A percentile compares a stretch with the other conserved stretches of the same genome.
Evolutionary conservation across 257 asterid genomes (phyloP).

Genomic region (Capsicum baccatum): DNA sequence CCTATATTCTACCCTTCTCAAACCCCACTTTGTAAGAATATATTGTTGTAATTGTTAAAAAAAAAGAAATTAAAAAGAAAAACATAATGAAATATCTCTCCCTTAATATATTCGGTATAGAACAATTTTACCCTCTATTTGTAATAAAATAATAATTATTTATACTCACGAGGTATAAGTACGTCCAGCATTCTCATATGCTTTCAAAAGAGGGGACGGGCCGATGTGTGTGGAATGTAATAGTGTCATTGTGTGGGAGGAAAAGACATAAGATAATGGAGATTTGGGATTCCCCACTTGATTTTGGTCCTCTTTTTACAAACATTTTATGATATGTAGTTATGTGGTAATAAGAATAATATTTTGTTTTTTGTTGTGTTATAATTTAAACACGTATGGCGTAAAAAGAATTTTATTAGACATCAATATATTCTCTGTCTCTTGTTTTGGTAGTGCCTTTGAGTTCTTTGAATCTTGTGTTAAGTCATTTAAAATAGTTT

Average conservation of each 20-base stretch:
- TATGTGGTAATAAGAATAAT: neutral
- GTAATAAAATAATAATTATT: neutral
- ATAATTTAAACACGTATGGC: neutral
- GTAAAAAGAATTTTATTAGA: neutral
- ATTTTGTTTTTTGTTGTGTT: neutral
- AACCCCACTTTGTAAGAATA: too few relatives aligned
- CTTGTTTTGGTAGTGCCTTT: neutral
- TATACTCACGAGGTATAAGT: neutral
- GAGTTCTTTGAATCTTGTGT: neutral
- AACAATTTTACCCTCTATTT: neutral
- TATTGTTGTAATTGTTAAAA: too few relatives aligned
- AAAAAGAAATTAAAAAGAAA: too few relatives aligned
- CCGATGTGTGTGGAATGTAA: neutral
- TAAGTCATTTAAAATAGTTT: neutral
- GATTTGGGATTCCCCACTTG: neutral
- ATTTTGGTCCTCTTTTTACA: neutral
- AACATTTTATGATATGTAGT: conserved; percentile 4
- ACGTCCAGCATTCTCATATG: neutral
- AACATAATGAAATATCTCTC: neutral
- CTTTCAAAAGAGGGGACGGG: neutral
- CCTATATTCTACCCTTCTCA: too few relatives aligned
- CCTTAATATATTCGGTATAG: neutral
- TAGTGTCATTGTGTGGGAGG: neutral
- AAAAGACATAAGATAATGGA: neutral
- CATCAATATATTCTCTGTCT: neutral